phyloP scores from a whole-genome alignment of 352 stramenopile species.

The Aphanomyces invadans region DNA sequence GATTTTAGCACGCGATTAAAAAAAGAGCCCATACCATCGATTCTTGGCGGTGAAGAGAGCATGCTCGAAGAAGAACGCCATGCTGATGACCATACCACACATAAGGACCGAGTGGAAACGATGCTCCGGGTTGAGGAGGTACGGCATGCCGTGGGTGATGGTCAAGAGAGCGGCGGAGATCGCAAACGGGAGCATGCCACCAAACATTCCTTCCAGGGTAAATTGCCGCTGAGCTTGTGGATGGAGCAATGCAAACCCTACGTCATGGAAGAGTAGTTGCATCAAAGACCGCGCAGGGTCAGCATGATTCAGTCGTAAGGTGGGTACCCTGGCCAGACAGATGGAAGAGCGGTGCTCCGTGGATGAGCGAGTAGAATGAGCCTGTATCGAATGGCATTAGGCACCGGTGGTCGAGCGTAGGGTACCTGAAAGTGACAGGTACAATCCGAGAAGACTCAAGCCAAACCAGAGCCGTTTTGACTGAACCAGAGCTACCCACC shows the following conservation, averaged over 20 bases:
- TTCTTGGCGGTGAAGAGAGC: constrained; percentile 23
- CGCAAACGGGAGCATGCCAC: constrained; percentile 3
- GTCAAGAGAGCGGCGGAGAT: constrained; percentile 9
- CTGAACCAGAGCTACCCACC: not conserved
- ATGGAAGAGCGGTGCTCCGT: constrained; percentile 23
- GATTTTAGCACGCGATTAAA: not conserved
- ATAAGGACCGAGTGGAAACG: constrained; percentile 14
- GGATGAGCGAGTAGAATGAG: constrained; percentile 24
- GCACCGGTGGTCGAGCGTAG: not conserved
- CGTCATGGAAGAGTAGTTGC: too few species aligned
- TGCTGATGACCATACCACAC: not conserved
- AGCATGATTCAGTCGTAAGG: too few species aligned
- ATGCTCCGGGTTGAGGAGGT: constrained; percentile 15
- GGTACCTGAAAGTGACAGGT: constrained; percentile 19
- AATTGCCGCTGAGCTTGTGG: constrained; percentile 21
- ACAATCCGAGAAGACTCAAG: constrained; percentile 9
- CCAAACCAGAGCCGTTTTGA: constrained; percentile 8
- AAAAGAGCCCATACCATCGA: constrained; percentile 22
- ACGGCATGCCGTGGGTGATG: constrained; percentile 17
- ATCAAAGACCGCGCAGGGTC: too few species aligned
- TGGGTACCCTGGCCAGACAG: not conserved
- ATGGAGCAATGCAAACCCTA: constrained; percentile 19
- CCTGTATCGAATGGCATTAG: too few species aligned
- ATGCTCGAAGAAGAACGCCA: constrained; percentile 20
- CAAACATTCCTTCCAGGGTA: constrained; percentile 19